These are phyloP conservation scores for Zymoseptoria crescenta DNA, from an alignment of 2,329 filamentous ascomycete species.

Conservation along the genomic window DNA sequence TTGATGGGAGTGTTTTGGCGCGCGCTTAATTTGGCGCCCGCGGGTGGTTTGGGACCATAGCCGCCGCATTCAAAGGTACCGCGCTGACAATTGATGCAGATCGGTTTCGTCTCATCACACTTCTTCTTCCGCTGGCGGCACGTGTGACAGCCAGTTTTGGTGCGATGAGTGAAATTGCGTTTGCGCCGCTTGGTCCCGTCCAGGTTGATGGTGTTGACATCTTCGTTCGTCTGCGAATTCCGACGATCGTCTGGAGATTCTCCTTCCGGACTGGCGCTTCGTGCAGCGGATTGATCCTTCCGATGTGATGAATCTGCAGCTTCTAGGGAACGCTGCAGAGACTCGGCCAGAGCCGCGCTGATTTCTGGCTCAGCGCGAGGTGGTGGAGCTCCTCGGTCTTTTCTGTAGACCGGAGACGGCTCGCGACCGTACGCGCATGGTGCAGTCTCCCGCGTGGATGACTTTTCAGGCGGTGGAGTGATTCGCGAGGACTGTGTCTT, in stretches of 20 bases:
- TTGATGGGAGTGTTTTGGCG: constrained; percentile 5
- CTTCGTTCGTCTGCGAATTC: constrained; percentile 17
- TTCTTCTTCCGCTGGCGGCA: constrained; percentile 94
- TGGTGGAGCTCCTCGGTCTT: constrained; percentile 8
- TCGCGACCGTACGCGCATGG: constrained; percentile 1
- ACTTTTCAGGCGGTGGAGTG: not conserved
- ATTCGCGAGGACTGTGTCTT: not conserved
- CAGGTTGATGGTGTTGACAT: constrained; percentile 6
- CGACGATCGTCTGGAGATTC: constrained; percentile 29
- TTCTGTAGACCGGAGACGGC: constrained; percentile 10
- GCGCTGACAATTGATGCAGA: constrained; percentile 85
- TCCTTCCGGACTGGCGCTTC: constrained; percentile 26
- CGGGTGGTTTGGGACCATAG: constrained; percentile 51
- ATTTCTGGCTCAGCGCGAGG: constrained; percentile 20
- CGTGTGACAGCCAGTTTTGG: constrained; percentile 91
- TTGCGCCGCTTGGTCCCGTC: constrained; percentile 55
- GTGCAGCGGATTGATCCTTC: not conserved
- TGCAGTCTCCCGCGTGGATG: not conserved
- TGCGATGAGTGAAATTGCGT: constrained; percentile 85
- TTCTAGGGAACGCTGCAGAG: constrained; percentile 35
- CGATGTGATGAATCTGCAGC: constrained; percentile 33
- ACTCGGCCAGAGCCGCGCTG: constrained; percentile 42
- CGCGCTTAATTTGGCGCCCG: constrained; percentile 8
- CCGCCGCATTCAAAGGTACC: constrained; percentile 88
- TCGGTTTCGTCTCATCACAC: constrained; percentile 87